Conservation (phyloP, 2,329 filamentous ascomycete genomes). For the Colletotrichum tamarilloi region DNA sequence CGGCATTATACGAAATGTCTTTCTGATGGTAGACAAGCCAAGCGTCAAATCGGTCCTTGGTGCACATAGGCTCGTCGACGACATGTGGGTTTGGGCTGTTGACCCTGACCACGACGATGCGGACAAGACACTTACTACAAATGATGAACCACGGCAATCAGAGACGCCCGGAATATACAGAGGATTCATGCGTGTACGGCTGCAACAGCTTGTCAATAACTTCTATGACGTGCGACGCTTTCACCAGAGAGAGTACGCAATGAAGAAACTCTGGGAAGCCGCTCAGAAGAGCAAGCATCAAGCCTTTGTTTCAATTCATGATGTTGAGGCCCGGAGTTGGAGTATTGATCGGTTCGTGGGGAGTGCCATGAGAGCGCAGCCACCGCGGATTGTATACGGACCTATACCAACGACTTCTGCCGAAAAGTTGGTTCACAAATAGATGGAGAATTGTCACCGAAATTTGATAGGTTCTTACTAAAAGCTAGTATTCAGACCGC, state of each 20-base stretch:
- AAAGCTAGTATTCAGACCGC: too few relatives aligned
- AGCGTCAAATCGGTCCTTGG: not conserved
- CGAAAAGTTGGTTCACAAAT: too few relatives aligned
- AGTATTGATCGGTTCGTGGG: not conserved
- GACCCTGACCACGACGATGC: not conserved
- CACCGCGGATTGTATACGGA: not conserved
- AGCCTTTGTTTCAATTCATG: not conserved
- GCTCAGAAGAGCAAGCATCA: slow-evolving; percentile 3
- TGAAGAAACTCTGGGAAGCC: not conserved
- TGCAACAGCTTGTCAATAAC: slow-evolving; percentile 10
- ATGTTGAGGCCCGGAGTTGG: not conserved
- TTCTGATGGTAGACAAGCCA: not conserved
- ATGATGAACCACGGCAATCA: too few relatives aligned
- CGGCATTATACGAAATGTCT: not conserved
- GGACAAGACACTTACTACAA: not conserved
- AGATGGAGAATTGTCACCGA: too few relatives aligned
- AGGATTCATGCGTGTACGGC: slow-evolving; percentile 4
- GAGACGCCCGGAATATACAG: not conserved
- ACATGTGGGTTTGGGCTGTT: slow-evolving; percentile 18
- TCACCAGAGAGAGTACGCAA: not conserved
- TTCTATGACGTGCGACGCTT: not conserved
- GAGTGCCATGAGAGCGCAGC: not conserved
- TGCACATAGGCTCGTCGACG: slow-evolving; percentile 1
- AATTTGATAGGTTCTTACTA: too few relatives aligned
- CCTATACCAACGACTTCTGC: not conserved